phyloP scores from a whole-genome alignment of 768 basidiomycete species.

The Sutorius australiensis region DNA sequence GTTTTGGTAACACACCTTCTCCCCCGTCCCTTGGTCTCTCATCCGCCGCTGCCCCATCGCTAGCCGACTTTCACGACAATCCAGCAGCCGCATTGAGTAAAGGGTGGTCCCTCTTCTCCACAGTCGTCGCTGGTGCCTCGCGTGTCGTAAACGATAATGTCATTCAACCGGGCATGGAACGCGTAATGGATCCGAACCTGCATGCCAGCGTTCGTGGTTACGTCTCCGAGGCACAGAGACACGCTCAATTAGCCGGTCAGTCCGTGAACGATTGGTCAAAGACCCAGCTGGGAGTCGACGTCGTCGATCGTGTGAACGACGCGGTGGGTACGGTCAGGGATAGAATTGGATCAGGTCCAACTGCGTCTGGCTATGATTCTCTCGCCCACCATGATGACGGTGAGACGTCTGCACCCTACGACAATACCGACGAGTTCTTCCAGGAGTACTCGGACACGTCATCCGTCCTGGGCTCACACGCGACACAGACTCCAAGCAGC shows the following conservation, averaged over 20 bases:
- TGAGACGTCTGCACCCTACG: slow-evolving; percentile 63
- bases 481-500: slow-evolving; percentile 7
- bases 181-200: slow-evolving; percentile 74
- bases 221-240: slow-evolving; percentile 62
- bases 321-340: slow-evolving; percentile 65
- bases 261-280: slow-evolving; percentile 77
- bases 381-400: slow-evolving; percentile 44
- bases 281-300: slow-evolving; percentile 77
- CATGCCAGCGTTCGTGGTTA: slow-evolving; percentile 73
- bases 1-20: slow-evolving; percentile 85
- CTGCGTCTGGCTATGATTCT: slow-evolving; percentile 48
- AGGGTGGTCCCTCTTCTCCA: slow-evolving; percentile 94
- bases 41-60: slow-evolving; percentile 72
- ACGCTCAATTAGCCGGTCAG: slow-evolving; percentile 57
- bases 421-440: slow-evolving; percentile 63
- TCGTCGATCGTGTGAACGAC: slow-evolving; percentile 71
- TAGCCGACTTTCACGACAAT: slow-evolving; percentile 82
- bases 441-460: slow-evolving; percentile 29
- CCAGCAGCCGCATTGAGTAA: slow-evolving; percentile 83
- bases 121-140: slow-evolving; percentile 76
- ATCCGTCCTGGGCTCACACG: slow-evolving; percentile 2
- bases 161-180: slow-evolving; percentile 85
- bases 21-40: slow-evolving; percentile 73
- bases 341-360: slow-evolving; percentile 51
- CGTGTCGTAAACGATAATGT: slow-evolving; percentile 80